Percentiles rank a stretch among this genome's conserved stretches.
Conservation (phyloP, 768 basidiomycete species). For the Paxillus involutus region DNA sequence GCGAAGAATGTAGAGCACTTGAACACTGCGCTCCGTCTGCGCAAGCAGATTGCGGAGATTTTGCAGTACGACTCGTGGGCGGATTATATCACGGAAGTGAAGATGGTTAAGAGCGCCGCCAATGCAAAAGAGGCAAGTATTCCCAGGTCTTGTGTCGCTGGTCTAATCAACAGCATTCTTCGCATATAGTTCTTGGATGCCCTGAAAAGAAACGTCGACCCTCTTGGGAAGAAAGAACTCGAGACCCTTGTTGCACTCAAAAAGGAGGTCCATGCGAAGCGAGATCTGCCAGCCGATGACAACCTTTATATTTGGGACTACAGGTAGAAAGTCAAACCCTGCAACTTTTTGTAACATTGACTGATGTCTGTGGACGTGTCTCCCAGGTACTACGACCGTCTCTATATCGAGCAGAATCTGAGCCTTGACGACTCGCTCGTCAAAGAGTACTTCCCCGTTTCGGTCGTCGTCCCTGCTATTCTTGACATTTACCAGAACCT, state of each 20-base stretch:
- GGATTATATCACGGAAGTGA: slow-evolving; percentile 80
- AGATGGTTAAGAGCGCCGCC: slow-evolving; percentile 78
- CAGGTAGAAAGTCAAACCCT: slow-evolving; percentile 50
- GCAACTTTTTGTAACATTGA: neutral
- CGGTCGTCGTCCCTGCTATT: slow-evolving; percentile 79
- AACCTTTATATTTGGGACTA: slow-evolving; percentile 87
- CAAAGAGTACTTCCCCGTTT: slow-evolving; percentile 89
- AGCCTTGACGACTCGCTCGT: slow-evolving; percentile 74
- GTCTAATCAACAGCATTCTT: neutral
- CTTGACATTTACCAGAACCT: slow-evolving; percentile 82
- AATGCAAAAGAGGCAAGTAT: slow-evolving; percentile 53
- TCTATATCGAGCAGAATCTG: slow-evolving; percentile 62
- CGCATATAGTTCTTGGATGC: slow-evolving; percentile 68
- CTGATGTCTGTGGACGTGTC: neutral
- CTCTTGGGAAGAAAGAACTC: slow-evolving; percentile 68
- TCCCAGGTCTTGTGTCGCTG: neutral
- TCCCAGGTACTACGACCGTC: slow-evolving; percentile 31
- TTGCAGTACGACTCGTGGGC: slow-evolving; percentile 81
- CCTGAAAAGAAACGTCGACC: slow-evolving; percentile 69
- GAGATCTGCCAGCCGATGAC: slow-evolving; percentile 63
- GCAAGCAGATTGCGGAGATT: slow-evolving; percentile 65
- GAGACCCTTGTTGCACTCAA: slow-evolving; percentile 71
- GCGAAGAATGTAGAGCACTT: slow-evolving; percentile 70
- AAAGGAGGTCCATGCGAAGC: slow-evolving; percentile 65
- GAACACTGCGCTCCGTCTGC: slow-evolving; percentile 63